Evolutionary conservation across 2,329 filamentous ascomycete species (phyloP), one percentile per base, ranked within the genome.

Genomic region (Fusarium papillatum): DNA sequence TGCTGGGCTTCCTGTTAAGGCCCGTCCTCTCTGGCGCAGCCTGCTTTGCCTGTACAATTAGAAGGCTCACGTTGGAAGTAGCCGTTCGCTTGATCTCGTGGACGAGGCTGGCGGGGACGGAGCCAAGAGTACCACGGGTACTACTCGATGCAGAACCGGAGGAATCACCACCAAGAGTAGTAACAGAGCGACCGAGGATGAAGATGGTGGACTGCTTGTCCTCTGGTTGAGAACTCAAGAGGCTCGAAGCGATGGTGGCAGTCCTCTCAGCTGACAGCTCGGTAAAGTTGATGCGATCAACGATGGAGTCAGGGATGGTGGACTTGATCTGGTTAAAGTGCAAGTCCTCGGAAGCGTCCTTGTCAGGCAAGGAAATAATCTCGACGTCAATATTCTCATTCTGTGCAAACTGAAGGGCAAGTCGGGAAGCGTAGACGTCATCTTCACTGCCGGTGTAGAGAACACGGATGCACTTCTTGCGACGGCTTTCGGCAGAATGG

Each of bases 391-490:
- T 65, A 17, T 65, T 70, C 43, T 70, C 71, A 79, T 95, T 97
- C 81, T 93, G 92, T 1, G 93, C 94, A 2, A 98, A 88, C 80
- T 98, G 96, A 10, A 98, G 87, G 2, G 96, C 93, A 24, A 98
- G 90, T 2, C 92, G 89, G 3, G 98, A 87, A 0, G 95, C 95
- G 14, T 93, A 91, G n/a, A 91, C 90, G 80, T 98, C 96, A 81
- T 98, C 96, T 1, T 87, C 85, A 10, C 94, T 94, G 31, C 96
- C 96, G 69, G 98, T 93, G 85, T 95, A 98, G 1, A 95, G 93
- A 68, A 97, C 88, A 83, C 97, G 95, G 77, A 98, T 89, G 81
- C 96, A 95, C 81, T 97, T 76, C 66, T 79, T 66, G n/a, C 69
- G 55, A 53, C 73, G 53, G 69, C 70, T 70, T 29, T 75, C 70